phyloP scores from a whole-genome alignment of 805 yeast genomes.

The Wickerhamiella qilinensis region DNA sequence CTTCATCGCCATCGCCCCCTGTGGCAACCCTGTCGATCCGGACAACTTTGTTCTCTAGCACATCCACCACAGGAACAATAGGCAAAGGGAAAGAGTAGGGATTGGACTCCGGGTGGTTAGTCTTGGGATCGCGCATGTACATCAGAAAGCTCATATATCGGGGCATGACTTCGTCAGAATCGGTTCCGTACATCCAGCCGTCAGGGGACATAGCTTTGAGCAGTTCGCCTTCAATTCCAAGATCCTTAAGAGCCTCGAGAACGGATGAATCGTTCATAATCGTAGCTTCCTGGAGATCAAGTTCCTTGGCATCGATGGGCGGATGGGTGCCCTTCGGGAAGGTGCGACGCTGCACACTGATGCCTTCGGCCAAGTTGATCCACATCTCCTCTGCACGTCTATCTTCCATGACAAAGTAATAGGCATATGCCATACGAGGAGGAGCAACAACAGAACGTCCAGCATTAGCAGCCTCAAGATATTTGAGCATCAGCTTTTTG shows the following conservation, averaged over 20 bases:
- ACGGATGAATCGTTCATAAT: constrained; percentile 75
- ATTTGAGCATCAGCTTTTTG: constrained; percentile 51
- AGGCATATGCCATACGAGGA: constrained; percentile 51
- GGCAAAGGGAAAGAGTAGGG: constrained; percentile 63
- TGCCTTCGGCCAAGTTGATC: constrained; percentile 46
- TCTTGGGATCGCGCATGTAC: constrained; percentile 56
- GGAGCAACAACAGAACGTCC: constrained; percentile 36
- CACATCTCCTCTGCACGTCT: constrained; percentile 49
- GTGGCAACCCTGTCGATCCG: constrained; percentile 63
- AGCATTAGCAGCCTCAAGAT: constrained; percentile 46
- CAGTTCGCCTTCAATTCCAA: constrained; percentile 26
- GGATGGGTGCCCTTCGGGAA: constrained; percentile 51
- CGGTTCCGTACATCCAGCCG: constrained; percentile 71
- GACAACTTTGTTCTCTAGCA: constrained; percentile 40
- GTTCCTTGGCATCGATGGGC: constrained; percentile 45
- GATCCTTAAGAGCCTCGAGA: constrained; percentile 74
- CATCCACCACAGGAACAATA: constrained; percentile 59
- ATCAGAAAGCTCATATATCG: constrained; percentile 48
- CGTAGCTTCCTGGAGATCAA: constrained; percentile 6
- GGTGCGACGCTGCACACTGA: constrained; percentile 38
- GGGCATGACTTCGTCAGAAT: constrained; percentile 30
- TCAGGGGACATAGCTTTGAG: constrained; percentile 14
- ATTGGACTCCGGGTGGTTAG: constrained; percentile 22
- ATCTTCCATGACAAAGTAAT: constrained; percentile 41
- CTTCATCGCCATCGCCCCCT: constrained; percentile 54